These are phyloP conservation scores for Brassica cretica DNA, from an alignment of 345 rosid species.

Conservation along the genomic window DNA sequence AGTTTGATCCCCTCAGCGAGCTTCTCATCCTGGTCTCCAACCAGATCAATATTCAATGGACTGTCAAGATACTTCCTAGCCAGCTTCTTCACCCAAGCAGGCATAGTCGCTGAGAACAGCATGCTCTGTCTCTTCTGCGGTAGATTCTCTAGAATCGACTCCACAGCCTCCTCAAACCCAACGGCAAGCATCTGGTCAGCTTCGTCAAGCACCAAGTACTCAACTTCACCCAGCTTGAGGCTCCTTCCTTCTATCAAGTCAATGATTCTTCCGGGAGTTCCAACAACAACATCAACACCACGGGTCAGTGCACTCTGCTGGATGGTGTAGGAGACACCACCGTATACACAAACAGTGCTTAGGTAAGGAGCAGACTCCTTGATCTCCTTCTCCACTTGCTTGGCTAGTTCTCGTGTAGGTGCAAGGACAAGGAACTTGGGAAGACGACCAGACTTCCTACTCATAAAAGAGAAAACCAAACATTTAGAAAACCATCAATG, in stretches of 20 bases:
- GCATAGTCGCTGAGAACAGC: slow-evolving; percentile 99
- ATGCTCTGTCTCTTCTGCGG: slow-evolving; percentile 86
- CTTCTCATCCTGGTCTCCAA: slow-evolving; percentile 81
- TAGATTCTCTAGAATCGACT: slow-evolving; percentile 68
- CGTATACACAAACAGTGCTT: slow-evolving; percentile 88
- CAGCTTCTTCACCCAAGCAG: slow-evolving; percentile 91
- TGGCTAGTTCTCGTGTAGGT: slow-evolving; percentile 91
- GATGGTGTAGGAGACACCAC: slow-evolving; percentile 83
- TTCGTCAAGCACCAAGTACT: slow-evolving; percentile 97
- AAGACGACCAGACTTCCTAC: slow-evolving; percentile 66
- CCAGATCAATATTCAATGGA: slow-evolving; percentile 92
- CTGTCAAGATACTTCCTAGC: slow-evolving; percentile 84
- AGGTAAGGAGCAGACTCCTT: slow-evolving; percentile 86
- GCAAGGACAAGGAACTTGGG: slow-evolving; percentile 80
- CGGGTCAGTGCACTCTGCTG: slow-evolving; percentile 83
- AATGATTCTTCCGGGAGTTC: slow-evolving; percentile 95
- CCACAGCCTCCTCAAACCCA: background rate
- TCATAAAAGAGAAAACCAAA: slow-evolving; percentile 10
- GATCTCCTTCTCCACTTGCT: slow-evolving; percentile 94
- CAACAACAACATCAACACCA: slow-evolving; percentile 97
- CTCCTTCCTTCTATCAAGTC: slow-evolving; percentile 75
- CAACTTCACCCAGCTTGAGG: slow-evolving; percentile 84
- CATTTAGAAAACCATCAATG: background rate
- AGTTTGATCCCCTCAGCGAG: slow-evolving; percentile 94
- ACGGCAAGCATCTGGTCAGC: background rate